These are phyloP conservation scores for Tetraselmis striata DNA, from an alignment of 139 green algal species.

Conservation along the genomic window DNA sequence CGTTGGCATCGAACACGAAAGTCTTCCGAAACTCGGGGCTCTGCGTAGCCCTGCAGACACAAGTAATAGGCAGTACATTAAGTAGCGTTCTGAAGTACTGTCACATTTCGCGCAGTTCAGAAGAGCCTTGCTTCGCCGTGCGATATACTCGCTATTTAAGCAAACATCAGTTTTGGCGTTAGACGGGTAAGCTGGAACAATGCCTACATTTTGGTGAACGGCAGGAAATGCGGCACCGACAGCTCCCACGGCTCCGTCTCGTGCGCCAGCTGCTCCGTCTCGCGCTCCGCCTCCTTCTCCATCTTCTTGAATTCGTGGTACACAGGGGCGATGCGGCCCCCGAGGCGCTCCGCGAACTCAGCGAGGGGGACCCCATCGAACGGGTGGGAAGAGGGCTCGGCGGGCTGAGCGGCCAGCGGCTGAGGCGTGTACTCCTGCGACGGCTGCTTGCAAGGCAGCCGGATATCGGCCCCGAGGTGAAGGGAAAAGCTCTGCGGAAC, in stretches of 20 bases:
- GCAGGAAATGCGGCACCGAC: constrained; percentile 34
- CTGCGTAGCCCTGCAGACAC: constrained; percentile 22
- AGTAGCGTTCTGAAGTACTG: too few species aligned
- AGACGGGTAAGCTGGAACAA: too few species aligned
- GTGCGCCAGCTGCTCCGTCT: constrained; percentile 1
- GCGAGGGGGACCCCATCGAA: constrained; percentile 42
- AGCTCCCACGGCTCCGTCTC: constrained; percentile 11
- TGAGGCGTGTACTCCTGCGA: background rate
- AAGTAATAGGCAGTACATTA: too few species aligned
- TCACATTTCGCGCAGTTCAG: too few species aligned
- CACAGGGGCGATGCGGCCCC: constrained; percentile 8
- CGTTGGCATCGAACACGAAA: constrained; percentile 32
- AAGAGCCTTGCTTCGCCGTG: too few species aligned
- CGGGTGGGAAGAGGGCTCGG: constrained; percentile 2
- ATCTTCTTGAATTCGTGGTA: constrained; percentile 18
- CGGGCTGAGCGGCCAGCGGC: background rate
- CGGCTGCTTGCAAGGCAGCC: constrained; percentile 22
- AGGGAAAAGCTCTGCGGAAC: constrained; percentile 45
- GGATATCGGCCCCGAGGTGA: constrained; percentile 35
- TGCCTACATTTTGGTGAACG: constrained; percentile 38
- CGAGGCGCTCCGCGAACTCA: constrained; percentile 34
- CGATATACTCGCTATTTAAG: too few species aligned
- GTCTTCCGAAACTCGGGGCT: constrained; percentile 29
- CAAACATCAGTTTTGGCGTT: too few species aligned
- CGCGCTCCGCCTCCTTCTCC: constrained; percentile 8